Evolutionary conservation across 306 rosid species (phyloP).

Genomic region (Phaseolus lunatus): DNA sequence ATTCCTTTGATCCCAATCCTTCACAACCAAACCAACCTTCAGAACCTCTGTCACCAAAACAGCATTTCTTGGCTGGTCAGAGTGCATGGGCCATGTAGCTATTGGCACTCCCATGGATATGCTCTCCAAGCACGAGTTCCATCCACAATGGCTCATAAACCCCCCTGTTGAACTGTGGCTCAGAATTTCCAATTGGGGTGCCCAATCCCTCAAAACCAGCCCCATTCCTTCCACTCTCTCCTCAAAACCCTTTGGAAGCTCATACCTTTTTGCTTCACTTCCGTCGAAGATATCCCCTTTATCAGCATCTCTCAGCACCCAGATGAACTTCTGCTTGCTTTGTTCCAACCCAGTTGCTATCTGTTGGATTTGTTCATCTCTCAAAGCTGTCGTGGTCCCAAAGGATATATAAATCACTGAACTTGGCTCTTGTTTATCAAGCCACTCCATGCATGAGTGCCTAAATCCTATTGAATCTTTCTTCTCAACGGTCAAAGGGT

Average conservation of each 20-base stretch:
- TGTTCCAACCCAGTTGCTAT: slow-evolving; percentile 64
- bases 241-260: slow-evolving; percentile 37
- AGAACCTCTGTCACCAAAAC: neutral
- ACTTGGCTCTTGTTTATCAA: slow-evolving; percentile 44
- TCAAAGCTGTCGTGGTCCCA: slow-evolving; percentile 62
- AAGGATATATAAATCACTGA: slow-evolving; percentile 70
- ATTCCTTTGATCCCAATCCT: neutral
- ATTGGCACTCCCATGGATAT: neutral
- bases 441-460: slow-evolving; percentile 40
- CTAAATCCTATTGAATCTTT: slow-evolving; percentile 36
- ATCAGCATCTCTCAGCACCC: slow-evolving; percentile 56
- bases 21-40: slow-evolving; percentile 14
- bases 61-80: neutral
- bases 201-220: neutral
- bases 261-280: slow-evolving; percentile 39
- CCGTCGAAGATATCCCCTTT: slow-evolving; percentile 54
- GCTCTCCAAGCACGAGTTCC: neutral
- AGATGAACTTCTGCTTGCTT: slow-evolving; percentile 62
- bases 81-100: neutral
- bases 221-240: neutral
- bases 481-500: neutral
- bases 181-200: neutral
- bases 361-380: slow-evolving; percentile 50
- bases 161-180: neutral
- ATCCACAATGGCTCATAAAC: neutral